A percentile compares a stretch with the other conserved stretches of the same genome.
phyloP scores from a whole-genome alignment of 1,284 basidiomycete genomes.

The Naganishia albida region DNA sequence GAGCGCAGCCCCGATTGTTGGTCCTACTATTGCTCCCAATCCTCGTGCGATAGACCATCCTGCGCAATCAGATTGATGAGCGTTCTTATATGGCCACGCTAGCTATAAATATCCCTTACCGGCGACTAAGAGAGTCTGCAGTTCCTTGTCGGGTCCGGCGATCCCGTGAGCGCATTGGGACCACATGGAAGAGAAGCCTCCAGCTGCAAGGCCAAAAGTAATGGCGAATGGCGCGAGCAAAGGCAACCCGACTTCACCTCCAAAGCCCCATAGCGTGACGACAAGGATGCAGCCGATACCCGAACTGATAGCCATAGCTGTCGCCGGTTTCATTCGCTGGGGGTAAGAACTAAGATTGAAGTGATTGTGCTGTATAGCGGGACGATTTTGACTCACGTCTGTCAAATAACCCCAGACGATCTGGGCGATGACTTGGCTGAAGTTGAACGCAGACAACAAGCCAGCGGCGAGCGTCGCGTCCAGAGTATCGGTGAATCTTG shows the following conservation, averaged over 20 bases:
- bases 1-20: constrained; percentile 35
- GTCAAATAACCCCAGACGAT: constrained; percentile 39
- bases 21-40: constrained; percentile 36
- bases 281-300: constrained; percentile 33
- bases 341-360: not conserved
- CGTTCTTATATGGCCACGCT: not conserved
- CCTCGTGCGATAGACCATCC: constrained; percentile 38
- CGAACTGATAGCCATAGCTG: constrained; percentile 37
- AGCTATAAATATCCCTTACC: constrained; percentile 28
- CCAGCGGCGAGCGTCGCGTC: constrained; percentile 35
- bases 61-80: constrained; percentile 15
- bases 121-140: constrained; percentile 36
- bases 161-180: constrained; percentile 36
- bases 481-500: constrained; percentile 38
- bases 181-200: constrained; percentile 40
- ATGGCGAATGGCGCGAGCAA: constrained; percentile 37
- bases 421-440: constrained; percentile 36
- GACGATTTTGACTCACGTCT: constrained; percentile 33
- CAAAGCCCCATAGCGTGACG: constrained; percentile 37
- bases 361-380: too few relatives aligned
- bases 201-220: constrained; percentile 35
- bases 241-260: constrained; percentile 32
- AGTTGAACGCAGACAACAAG: constrained; percentile 39
- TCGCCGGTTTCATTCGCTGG: constrained; percentile 35
- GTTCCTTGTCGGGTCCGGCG: constrained; percentile 37